A percentile compares a stretch with the other conserved stretches of the same genome.
Conservation (phyloP, 2,329 filamentous ascomycete genomes). For the Diaporthe citrichinensis region DNA sequence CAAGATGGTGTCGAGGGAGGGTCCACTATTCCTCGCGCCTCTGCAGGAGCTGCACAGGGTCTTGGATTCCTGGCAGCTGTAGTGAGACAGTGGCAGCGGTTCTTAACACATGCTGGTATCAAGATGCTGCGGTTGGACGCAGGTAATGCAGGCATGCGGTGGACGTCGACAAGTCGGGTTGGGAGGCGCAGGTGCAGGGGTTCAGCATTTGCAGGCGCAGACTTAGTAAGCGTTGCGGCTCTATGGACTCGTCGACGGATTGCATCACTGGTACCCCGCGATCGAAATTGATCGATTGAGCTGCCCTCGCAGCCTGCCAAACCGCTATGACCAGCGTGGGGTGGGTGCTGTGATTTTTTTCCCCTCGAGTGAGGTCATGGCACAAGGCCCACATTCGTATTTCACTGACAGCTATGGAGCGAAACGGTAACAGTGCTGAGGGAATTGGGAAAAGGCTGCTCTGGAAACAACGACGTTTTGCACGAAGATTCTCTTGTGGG, state of each 20-base stretch:
- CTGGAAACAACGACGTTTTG: slow-evolving; percentile 29
- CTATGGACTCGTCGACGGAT: slow-evolving; percentile 1
- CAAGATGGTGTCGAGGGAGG: background rate
- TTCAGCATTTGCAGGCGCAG: background rate
- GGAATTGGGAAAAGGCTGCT: background rate
- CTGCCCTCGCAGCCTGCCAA: background rate
- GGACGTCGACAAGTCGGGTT: background rate
- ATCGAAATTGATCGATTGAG: slow-evolving; percentile 29
- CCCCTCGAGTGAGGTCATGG: slow-evolving; percentile 22
- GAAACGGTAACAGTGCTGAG: background rate
- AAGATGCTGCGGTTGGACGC: background rate
- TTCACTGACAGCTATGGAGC: background rate
- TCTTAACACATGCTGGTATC: background rate
- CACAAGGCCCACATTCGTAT: background rate
- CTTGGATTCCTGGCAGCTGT: background rate
- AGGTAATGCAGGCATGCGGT: background rate
- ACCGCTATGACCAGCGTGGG: slow-evolving; percentile 16
- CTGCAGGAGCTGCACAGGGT: slow-evolving; percentile 2
- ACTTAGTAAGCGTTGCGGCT: slow-evolving; percentile 30
- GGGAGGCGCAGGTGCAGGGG: slow-evolving; percentile 13
- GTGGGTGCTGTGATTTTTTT: slow-evolving; percentile 22
- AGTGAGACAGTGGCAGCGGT: background rate
- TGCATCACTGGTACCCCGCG: slow-evolving; percentile 32
- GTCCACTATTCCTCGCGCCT: background rate
- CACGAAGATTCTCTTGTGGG: slow-evolving; percentile 37